Evolutionary conservation across 2,329 filamentous ascomycete species (phyloP).

Genomic region (Alternaria rosae): DNA sequence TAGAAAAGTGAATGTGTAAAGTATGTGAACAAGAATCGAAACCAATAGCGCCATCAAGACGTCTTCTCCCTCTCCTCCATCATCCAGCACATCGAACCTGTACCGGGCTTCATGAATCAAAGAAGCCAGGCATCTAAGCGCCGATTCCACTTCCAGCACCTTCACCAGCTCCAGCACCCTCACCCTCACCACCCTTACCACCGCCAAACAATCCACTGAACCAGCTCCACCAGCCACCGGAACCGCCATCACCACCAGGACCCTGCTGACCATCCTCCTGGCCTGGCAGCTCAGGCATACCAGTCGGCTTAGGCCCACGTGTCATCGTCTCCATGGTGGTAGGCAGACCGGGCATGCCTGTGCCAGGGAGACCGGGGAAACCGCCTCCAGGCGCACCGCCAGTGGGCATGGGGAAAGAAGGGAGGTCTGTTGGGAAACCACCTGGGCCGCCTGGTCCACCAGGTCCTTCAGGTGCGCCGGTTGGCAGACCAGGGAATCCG

Average conservation of each 20-base stretch:
- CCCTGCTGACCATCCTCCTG: not conserved
- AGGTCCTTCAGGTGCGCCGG: not conserved
- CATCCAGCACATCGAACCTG: no score
- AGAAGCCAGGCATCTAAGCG: not conserved
- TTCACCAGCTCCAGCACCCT: not conserved
- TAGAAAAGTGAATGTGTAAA: not conserved
- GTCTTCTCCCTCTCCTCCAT: not conserved
- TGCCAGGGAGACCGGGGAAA: conserved; percentile 2
- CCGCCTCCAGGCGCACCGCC: conserved; percentile 9
- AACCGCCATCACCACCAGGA: not conserved
- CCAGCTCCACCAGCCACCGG: conserved; percentile 17
- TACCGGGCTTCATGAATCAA: no score
- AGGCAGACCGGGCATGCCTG: conserved; percentile 7
- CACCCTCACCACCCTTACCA: not conserved
- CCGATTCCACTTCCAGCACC: not conserved
- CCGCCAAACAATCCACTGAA: conserved; percentile 12
- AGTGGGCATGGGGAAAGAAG: conserved; percentile 7
- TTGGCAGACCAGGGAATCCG: not conserved
- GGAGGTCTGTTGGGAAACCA: conserved; percentile 4
- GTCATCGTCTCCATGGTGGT: conserved; percentile 20
- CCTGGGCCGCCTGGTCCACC: not conserved
- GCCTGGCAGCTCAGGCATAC: conserved; percentile 5
- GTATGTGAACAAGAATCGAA: not conserved
- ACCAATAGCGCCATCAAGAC: not conserved
- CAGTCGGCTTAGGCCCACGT: conserved; percentile 20